Percentiles rank a stretch among this genome's conserved stretches.
These are phyloP conservation scores for Mycena latifolia DNA, from an alignment of 768 basidiomycete genomes.

Conservation along the genomic window DNA sequence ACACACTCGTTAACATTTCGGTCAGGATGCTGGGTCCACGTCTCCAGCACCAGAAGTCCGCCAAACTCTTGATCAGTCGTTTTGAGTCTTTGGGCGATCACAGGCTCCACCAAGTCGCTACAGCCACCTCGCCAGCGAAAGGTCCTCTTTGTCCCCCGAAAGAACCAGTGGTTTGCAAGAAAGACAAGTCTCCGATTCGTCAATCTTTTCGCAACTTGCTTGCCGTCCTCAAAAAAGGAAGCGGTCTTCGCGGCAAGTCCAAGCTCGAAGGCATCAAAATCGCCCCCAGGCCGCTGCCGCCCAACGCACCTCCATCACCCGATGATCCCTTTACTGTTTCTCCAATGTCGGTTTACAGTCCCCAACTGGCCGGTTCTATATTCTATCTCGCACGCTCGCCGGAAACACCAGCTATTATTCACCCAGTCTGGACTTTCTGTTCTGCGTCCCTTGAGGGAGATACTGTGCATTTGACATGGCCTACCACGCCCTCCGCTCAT, in stretches of 20 bases:
- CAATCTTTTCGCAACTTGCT: constrained; percentile 75
- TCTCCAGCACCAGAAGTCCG: constrained; percentile 50
- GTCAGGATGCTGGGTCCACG: constrained; percentile 22
- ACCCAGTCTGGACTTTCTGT: constrained; percentile 32
- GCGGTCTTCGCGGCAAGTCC: constrained; percentile 26
- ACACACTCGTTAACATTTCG: neutral
- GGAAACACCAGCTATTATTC: constrained; percentile 3
- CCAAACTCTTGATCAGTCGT: constrained; percentile 65
- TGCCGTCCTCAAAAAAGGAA: constrained; percentile 53
- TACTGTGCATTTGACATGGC: constrained; percentile 37
- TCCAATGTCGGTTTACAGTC: constrained; percentile 20
- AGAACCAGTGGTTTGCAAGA: constrained; percentile 21
- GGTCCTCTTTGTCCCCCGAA: constrained; percentile 36
- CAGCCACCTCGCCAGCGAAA: constrained; percentile 22
- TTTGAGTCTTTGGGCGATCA: constrained; percentile 60
- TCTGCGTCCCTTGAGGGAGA: constrained; percentile 33
- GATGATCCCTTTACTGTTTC: constrained; percentile 24
- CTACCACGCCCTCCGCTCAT: constrained; percentile 49
- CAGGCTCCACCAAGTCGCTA: constrained; percentile 17
- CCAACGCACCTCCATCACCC: constrained; percentile 2
- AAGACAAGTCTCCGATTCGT: constrained; percentile 69
- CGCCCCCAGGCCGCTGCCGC: constrained; percentile 1
- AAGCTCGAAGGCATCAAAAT: constrained; percentile 53
- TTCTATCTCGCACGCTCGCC: constrained; percentile 31
- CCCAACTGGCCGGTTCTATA: constrained; percentile 30